phyloP scores from a whole-genome alignment of 2,329 filamentous ascomycete species.

The Nigrograna mackinnonii region DNA sequence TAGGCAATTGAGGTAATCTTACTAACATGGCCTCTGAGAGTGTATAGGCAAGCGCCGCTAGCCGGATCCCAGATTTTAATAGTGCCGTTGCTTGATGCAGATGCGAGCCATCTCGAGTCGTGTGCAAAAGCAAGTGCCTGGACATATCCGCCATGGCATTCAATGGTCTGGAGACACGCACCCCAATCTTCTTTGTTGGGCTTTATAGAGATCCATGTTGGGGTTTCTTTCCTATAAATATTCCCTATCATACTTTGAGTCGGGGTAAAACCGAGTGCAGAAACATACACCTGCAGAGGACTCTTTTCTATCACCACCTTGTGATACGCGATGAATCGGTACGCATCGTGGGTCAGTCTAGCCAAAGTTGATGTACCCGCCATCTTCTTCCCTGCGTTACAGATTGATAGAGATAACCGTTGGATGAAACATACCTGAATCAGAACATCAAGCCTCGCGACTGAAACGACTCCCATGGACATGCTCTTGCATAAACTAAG shows the following conservation, averaged over 20 bases:
- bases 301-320: too few relatives aligned
- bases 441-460: too few relatives aligned
- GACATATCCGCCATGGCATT: conserved; percentile 2
- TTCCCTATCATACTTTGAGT: conserved; percentile 7
- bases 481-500: not conserved
- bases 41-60: conserved; percentile 10
- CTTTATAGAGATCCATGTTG: conserved; percentile 1
- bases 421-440: too few relatives aligned
- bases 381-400: too few relatives aligned
- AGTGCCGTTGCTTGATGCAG: conserved; percentile 1
- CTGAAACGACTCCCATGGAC: conserved; percentile 1
- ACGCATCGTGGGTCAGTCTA: too few relatives aligned
- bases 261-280: conserved; percentile 16
- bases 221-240: conserved; percentile 4
- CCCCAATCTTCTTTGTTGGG: not conserved
- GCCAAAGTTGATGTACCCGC: too few relatives aligned
- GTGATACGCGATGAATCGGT: too few relatives aligned
- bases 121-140: conserved; percentile 15
- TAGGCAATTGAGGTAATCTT: conserved; percentile 14
- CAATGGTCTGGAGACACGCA: not conserved
- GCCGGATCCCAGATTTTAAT: conserved; percentile 2
- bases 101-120: conserved; percentile 13
- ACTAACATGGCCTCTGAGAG: conserved; percentile 15
- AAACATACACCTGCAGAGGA: conserved; percentile 19
- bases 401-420: too few relatives aligned